Evolutionary conservation across 768 basidiomycete species (phyloP).

Genomic region (Pisolithus microcarpus): DNA sequence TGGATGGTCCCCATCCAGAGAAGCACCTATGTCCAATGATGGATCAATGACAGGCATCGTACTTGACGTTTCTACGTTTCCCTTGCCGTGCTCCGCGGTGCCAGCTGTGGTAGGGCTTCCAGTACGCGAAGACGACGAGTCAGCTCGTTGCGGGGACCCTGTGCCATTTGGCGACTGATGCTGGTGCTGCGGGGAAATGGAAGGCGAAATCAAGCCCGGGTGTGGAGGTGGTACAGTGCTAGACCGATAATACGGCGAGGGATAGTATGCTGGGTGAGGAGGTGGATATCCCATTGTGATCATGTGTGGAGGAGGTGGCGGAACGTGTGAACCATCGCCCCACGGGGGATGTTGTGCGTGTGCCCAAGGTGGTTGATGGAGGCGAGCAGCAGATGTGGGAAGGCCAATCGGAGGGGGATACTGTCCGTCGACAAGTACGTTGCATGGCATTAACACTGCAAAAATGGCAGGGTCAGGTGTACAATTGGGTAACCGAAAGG

Average conservation of each 20-base stretch:
- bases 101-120: slow-evolving; percentile 16
- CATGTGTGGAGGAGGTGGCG: slow-evolving; percentile 27
- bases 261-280: slow-evolving; percentile 26
- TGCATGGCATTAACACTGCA: slow-evolving; percentile 37
- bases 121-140: slow-evolving; percentile 22
- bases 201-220: slow-evolving; percentile 10
- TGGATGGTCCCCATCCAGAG: slow-evolving; percentile 9
- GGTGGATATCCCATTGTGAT: slow-evolving; percentile 32
- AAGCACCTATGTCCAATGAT: slow-evolving; percentile 25
- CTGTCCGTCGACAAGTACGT: slow-evolving; percentile 36
- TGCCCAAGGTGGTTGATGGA: slow-evolving; percentile 32
- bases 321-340: too few relatives aligned
- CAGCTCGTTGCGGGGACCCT: slow-evolving; percentile 17
- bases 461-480: slow-evolving; percentile 2
- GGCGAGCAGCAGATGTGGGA: slow-evolving; percentile 48
- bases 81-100: slow-evolving; percentile 6
- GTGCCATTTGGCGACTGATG: slow-evolving; percentile 20
- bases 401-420: slow-evolving; percentile 37
- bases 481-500: background rate
- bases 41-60: slow-evolving; percentile 32
- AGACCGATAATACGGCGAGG: slow-evolving; percentile 46
- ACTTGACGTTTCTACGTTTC: slow-evolving; percentile 6
- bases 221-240: slow-evolving; percentile 21
- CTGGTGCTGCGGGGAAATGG: background rate
- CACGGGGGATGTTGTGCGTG: too few relatives aligned